Evolutionary conservation across 352 stramenopile species (phyloP).

Genomic region (Sclerospora graminicola): DNA sequence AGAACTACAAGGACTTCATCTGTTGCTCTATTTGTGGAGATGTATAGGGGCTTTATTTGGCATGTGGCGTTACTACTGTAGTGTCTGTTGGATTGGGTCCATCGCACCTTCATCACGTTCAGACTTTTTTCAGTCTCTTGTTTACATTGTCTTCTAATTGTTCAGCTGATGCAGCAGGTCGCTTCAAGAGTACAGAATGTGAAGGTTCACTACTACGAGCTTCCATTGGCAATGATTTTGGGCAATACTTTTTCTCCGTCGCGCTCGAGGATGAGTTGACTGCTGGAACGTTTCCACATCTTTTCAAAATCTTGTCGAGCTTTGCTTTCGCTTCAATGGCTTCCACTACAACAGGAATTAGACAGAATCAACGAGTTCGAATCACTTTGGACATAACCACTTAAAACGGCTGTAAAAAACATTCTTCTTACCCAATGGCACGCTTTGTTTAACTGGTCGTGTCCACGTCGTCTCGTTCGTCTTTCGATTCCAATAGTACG

Average conservation of each 20-base stretch:
- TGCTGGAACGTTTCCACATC: constrained; percentile 13
- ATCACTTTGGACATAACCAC: too few relatives aligned
- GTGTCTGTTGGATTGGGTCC: constrained; percentile 18
- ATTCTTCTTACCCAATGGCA: constrained; percentile 36
- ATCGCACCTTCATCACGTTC: constrained; percentile 1
- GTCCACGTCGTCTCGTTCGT: constrained; percentile 73
- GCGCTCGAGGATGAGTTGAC: not conserved
- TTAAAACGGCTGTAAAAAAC: too few relatives aligned
- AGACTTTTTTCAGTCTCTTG: constrained; percentile 11
- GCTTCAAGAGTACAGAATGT: constrained; percentile 2
- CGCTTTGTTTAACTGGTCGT: constrained; percentile 28
- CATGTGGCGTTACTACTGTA: too few relatives aligned
- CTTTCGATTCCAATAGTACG: constrained; percentile 71
- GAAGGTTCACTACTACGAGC: constrained; percentile 4
- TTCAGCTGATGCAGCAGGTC: not conserved
- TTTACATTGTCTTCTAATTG: not conserved
- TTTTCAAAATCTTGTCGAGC: constrained; percentile 44
- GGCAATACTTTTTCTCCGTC: too few relatives aligned
- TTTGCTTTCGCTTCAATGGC: constrained; percentile 50
- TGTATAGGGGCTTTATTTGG: too few relatives aligned
- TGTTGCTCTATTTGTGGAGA: constrained; percentile 5
- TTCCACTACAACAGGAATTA: constrained; percentile 21
- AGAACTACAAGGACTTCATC: too few relatives aligned
- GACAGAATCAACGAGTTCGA: not conserved
- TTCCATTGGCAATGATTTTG: too few relatives aligned